A percentile compares a stretch with the other conserved stretches of the same genome.
Conservation (phyloP, 345 rosid genomes). For the Viola odorata region DNA sequence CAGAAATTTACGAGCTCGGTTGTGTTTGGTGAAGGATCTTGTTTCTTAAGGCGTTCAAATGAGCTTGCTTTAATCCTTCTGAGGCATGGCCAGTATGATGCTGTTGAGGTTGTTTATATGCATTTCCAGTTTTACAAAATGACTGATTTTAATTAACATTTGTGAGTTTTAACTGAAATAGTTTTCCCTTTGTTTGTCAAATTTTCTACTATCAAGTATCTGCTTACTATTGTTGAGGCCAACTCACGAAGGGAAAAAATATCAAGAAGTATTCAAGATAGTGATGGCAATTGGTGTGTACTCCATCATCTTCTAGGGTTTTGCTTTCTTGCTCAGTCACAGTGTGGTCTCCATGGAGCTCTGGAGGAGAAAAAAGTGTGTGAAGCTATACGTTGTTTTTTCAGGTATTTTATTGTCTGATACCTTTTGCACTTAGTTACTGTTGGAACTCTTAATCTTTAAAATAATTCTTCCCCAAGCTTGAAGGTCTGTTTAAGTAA, state of each 20-base stretch:
- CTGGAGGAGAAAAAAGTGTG: conserved; percentile 61
- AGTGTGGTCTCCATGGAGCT: conserved; percentile 46
- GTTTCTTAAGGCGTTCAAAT: conserved; percentile 60
- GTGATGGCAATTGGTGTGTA: conserved; percentile 69
- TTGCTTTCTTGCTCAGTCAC: conserved; percentile 82
- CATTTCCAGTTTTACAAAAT: not conserved
- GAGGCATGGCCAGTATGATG: conserved; percentile 73
- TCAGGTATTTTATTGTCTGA: conserved; percentile 44
- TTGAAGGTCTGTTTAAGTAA: too few relatives aligned
- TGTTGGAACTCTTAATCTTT: not conserved
- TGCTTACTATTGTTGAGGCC: conserved; percentile 65
- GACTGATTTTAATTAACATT: not conserved
- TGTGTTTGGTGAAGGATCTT: conserved; percentile 60
- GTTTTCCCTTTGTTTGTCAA: not conserved
- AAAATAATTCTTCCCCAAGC: too few relatives aligned
- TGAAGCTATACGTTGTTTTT: conserved; percentile 85
- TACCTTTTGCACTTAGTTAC: too few relatives aligned
- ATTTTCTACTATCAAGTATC: conserved; percentile 31
- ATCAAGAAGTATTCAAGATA: conserved; percentile 64
- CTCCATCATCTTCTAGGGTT: conserved; percentile 92
- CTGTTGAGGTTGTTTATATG: conserved; percentile 63
- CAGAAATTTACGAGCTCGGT: conserved; percentile 72
- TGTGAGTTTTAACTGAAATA: conserved; percentile 19
- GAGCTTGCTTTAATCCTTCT: conserved; percentile 70
- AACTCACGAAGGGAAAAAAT: conserved; percentile 58